phyloP scores from a whole-genome alignment of 2,329 filamentous ascomycete genomes.

The Chaetomium sp. region DNA sequence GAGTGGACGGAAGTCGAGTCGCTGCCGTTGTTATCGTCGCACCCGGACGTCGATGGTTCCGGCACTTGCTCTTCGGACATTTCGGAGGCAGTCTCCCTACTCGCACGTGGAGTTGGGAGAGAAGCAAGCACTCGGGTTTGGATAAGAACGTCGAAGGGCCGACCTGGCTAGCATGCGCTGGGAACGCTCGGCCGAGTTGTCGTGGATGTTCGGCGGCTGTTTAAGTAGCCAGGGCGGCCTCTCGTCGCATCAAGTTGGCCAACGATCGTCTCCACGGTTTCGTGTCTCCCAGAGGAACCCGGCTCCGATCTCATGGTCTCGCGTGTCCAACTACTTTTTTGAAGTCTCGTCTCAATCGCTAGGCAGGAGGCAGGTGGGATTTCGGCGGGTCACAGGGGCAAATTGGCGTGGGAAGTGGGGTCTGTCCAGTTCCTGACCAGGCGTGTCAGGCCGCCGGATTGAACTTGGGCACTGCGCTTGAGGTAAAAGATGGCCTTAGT shows the following conservation, averaged over 20 bases:
- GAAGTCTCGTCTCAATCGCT: conserved; percentile 17
- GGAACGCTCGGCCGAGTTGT: neutral
- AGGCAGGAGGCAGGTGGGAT: conserved; percentile 18
- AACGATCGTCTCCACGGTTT: conserved; percentile 28
- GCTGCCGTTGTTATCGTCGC: conserved; percentile 23
- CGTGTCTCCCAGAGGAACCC: conserved; percentile 24
- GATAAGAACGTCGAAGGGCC: neutral
- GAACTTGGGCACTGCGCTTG: neutral
- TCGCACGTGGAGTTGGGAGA: neutral
- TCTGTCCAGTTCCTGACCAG: neutral
- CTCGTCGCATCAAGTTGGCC: conserved; percentile 20
- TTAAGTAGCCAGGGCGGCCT: neutral
- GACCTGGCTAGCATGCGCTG: neutral
- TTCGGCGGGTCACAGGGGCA: conserved; percentile 26
- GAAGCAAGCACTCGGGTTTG: too few species aligned
- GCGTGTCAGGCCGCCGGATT: neutral
- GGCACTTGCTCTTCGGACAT: conserved; percentile 27
- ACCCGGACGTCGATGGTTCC: conserved; percentile 12
- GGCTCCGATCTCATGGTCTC: conserved; percentile 33
- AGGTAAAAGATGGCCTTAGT: neutral
- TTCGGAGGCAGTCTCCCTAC: neutral
- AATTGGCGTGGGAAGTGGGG: conserved; percentile 15
- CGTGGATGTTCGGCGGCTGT: neutral
- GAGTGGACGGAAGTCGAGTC: conserved; percentile 37
- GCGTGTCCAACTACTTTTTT: conserved; percentile 6